phyloP scores from a whole-genome alignment of 192 early-diverging fungal genomes.

The Dissophora globulifera region DNA sequence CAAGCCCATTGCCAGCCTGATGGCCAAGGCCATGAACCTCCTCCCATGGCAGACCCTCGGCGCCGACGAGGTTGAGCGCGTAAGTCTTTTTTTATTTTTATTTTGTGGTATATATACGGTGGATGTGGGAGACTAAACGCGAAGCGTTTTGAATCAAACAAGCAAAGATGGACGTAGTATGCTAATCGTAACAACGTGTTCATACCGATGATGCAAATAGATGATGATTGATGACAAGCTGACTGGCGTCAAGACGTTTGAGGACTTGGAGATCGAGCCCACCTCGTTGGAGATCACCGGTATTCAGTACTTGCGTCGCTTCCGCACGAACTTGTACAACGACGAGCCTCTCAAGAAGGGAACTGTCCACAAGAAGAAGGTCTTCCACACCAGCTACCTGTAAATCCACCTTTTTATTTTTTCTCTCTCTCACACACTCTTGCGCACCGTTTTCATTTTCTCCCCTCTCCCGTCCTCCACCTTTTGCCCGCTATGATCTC shows the following conservation, averaged over 20 bases:
- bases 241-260: conserved; percentile 81
- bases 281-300: conserved; percentile 82
- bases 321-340: conserved; percentile 74
- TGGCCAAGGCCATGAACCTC: conserved; percentile 71
- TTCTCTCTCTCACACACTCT: neutral
- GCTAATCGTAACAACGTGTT: no score
- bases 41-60: conserved; percentile 80
- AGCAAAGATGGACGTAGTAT: no score
- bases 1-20: conserved; percentile 74
- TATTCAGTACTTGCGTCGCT: conserved; percentile 85
- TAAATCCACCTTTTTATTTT: conserved; percentile 16
- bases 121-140: no score
- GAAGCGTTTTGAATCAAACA: no score
- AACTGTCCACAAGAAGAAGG: conserved; percentile 60
- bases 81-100: conserved; percentile 27
- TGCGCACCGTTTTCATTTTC: neutral
- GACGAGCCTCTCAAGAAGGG: conserved; percentile 67
- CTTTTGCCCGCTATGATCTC: neutral
- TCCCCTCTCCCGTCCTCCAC: neutral
- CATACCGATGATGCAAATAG: neutral
- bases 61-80: conserved; percentile 88
- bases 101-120: no score
- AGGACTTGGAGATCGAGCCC: conserved; percentile 87
- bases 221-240: conserved; percentile 79
- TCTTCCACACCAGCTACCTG: conserved; percentile 51